A percentile compares a stretch with the other conserved stretches of the same genome.
Conservation (phyloP, 2,329 filamentous ascomycete species). For the Calonectria fujianensis region DNA sequence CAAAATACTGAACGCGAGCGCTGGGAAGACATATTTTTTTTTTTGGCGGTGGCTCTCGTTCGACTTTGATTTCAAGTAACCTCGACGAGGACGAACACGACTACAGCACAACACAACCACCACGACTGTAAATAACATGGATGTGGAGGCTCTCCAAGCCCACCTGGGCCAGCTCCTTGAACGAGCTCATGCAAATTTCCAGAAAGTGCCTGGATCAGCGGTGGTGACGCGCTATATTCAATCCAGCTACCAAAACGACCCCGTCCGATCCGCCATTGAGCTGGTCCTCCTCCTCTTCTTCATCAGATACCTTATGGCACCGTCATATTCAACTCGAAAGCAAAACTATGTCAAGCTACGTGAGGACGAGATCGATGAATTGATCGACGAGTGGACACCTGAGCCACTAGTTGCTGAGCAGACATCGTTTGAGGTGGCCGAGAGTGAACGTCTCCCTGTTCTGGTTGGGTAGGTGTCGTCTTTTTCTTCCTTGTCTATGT, state of each 20-base stretch:
- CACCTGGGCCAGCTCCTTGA: constrained; percentile 71
- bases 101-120: neutral
- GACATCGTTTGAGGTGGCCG: constrained; percentile 84
- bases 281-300: constrained; percentile 96
- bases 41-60: neutral
- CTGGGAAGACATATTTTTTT: neutral
- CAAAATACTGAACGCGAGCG: neutral
- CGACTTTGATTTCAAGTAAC: neutral
- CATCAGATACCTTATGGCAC: constrained; percentile 92
- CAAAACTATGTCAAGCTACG: constrained; percentile 91
- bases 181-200: constrained; percentile 80
- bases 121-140: constrained; percentile 67
- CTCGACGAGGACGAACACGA: constrained; percentile 10
- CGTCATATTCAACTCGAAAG: constrained; percentile 93
- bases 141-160: constrained; percentile 76
- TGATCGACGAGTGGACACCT: constrained; percentile 97
- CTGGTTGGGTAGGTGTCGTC: constrained; percentile 83
- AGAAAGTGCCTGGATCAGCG: constrained; percentile 93
- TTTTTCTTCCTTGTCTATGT: neutral
- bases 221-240: constrained; percentile 97
- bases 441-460: constrained; percentile 89
- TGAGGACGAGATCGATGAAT: constrained; percentile 95
- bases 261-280: constrained; percentile 93
- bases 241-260: constrained; percentile 98
- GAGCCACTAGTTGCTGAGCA: constrained; percentile 89